Evolutionary conservation across 805 yeast species (phyloP).

Genomic region (Ogataea kodamae): DNA sequence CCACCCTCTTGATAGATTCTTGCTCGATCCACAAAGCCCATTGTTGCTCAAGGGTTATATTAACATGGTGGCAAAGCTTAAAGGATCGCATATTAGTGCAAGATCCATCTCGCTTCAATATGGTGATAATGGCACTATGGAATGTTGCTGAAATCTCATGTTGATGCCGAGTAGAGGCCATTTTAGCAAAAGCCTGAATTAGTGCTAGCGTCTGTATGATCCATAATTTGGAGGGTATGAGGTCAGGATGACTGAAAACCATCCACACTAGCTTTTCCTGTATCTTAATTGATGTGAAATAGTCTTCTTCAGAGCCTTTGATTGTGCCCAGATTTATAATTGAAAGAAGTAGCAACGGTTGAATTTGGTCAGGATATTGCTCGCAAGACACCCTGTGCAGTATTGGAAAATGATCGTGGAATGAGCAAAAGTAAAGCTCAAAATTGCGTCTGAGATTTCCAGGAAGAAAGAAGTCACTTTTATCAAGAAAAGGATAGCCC

Average conservation of each 20-base stretch:
- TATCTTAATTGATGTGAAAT: conserved; percentile 20
- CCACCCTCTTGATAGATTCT: conserved; percentile 24
- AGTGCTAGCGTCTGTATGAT: conserved; percentile 24
- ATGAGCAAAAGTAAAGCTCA: conserved; percentile 22
- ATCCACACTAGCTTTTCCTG: conserved; percentile 26
- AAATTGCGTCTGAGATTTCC: conserved; percentile 17
- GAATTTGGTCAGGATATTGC: conserved; percentile 21
- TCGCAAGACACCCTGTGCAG: conserved; percentile 22
- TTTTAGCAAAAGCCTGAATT: conserved; percentile 27
- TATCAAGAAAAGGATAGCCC: background rate
- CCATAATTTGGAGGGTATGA: conserved; percentile 27
- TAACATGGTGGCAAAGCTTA: background rate
- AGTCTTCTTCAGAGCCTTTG: conserved; percentile 21
- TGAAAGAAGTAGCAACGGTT: conserved; percentile 24
- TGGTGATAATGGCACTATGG: conserved; percentile 28
- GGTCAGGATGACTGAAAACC: conserved; percentile 23
- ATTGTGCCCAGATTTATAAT: conserved; percentile 25
- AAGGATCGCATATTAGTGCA: conserved; percentile 13
- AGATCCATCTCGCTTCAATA: conserved; percentile 20
- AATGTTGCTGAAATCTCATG: conserved; percentile 28
- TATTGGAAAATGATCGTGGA: conserved; percentile 30
- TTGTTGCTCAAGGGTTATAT: conserved; percentile 6
- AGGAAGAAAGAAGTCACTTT: conserved; percentile 19
- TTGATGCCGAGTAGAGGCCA: conserved; percentile 26
- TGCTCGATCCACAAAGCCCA: conserved; percentile 27